Evolutionary conservation across 495 filamentous ascomycete genomes (phyloP), one percentile per base, ranked within the genome.

Genomic region (Lophiotrema nucula): DNA sequence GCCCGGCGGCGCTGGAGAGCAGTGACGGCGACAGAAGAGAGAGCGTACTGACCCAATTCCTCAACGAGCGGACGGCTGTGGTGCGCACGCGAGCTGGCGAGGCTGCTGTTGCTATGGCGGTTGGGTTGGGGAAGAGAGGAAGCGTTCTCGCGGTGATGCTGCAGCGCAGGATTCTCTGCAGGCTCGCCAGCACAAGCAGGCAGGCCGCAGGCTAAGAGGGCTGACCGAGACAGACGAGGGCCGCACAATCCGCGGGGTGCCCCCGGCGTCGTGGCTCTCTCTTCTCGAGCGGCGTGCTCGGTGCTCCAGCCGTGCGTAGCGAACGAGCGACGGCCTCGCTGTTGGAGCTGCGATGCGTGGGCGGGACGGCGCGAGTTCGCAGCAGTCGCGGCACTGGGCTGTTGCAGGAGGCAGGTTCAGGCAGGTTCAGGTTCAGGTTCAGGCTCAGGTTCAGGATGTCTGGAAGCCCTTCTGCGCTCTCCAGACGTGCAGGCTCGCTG

Each of bases 331-430:
- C 28, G 35, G 23, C 22, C 27, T 50, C 22, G 15, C 22, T 45
- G 51, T 18, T 22, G 38, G 18, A 11, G 45, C 15, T 18, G 31
- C 45, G 60, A 54, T 67, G 65, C 60, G 65, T 57, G 56, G 48
- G 60, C 65, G 65, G 65, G 65, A 57, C 65, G 65, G 65, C 65
- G 53, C 65, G 65, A 66, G 57, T 65, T 60, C 33, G 43, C 57
- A 60, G 53, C 22, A 15, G 31, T 8, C 22, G 28, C 28, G 33
- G 42, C 35, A 52, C n/a, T n/a, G n/a, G n/a, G n/a, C n/a, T n/a
- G n/a, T n/a, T n/a, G n/a, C n/a, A n/a, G n/a, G n/a, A n/a, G n/a
- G n/a, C n/a, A n/a, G n/a, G n/a, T n/a, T n/a, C n/a, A n/a, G n/a
- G n/a, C n/a, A n/a, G n/a, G n/a, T n/a, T n/a, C n/a, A n/a, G n/a